Evolutionary conservation across 768 basidiomycete species (phyloP), one percentile per base, ranked within the genome.

Genomic region (Russula sp.): DNA sequence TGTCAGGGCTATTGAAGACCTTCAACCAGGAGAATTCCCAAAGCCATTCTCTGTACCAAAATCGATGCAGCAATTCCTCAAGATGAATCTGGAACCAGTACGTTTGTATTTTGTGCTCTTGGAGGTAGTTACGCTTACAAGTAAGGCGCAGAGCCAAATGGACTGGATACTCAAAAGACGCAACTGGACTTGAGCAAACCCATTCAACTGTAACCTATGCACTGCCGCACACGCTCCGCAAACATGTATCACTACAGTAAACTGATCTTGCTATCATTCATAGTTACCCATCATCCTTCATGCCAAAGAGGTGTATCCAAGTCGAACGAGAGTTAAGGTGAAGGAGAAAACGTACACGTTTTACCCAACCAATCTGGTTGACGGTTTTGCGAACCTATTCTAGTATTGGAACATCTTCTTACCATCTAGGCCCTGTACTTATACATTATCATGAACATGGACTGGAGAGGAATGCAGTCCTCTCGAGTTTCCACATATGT

Each of bases 131-230:
- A 34, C 11, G 25, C 36, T 52, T 38, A 57, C 14, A 7, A 11
- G 25, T 38, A 34, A 13, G 42, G 45, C 38, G 20, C 25, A 62
- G 61, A 62, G 61, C 49, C 61, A 62, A 50, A 62, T 62, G 61
- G 61, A 62, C 32, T 62, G 56, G 61, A 62, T 62, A 46, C 61
- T 62, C 56, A 58, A 62, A 34, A 50, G 61, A 53, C 61, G 61
- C 22, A 52, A 58, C 20, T 58, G 61, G 49, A 51, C 56, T 2
- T 62, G 43, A 61, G 34, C 43, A 20, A 46, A 38, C 8, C 3
- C 41, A 48, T 61, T 22, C 29, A 50, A n/a, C 18, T 49, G 47
- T 61, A 56, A 18, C 34, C n/a, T 38, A 35, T 29, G 20, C 39
- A 34, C 11, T n/a, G 14, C 32, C 39, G 4, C 53, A 43, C 47